These are phyloP conservation scores for Phalaenopsis hybrid DNA, from an alignment of 116 monocot species.

Conservation along the genomic window DNA sequence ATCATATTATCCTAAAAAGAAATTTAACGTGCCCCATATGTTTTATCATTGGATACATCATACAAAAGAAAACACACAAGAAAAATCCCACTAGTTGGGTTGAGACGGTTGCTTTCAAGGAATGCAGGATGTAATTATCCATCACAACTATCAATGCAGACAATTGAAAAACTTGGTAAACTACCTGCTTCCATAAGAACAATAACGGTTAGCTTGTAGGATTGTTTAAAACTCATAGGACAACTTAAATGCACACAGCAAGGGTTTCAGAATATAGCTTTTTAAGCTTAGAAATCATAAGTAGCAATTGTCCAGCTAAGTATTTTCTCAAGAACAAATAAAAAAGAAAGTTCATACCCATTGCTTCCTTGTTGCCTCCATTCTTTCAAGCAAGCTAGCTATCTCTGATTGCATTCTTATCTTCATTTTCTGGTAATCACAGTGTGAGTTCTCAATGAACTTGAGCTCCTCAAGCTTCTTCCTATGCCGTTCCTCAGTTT, in stretches of 20 bases:
- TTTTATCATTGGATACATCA: background rate
- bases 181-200: too few relatives aligned
- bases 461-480: slow-evolving; percentile 92
- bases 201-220: background rate
- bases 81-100: slow-evolving; percentile 1
- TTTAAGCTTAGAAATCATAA: background rate
- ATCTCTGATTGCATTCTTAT: slow-evolving; percentile 92
- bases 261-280: background rate
- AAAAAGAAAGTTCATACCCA: slow-evolving; percentile 22
- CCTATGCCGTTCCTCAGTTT: slow-evolving; percentile 67
- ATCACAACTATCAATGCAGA: too few relatives aligned
- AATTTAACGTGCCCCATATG: background rate
- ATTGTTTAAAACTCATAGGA: background rate
- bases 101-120: background rate
- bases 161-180: too few relatives aligned
- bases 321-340: background rate
- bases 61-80: background rate
- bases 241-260: background rate
- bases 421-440: slow-evolving; percentile 94
- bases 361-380: slow-evolving; percentile 81
- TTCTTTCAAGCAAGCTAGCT: slow-evolving; percentile 69
- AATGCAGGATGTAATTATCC: background rate
- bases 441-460: slow-evolving; percentile 61
- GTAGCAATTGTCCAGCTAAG: background rate
- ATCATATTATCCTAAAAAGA: background rate